A percentile compares a stretch with the other conserved stretches of the same genome.
These are phyloP conservation scores for Cadophora sp. DNA, from an alignment of 2,329 filamentous ascomycete species.

Conservation along the genomic window DNA sequence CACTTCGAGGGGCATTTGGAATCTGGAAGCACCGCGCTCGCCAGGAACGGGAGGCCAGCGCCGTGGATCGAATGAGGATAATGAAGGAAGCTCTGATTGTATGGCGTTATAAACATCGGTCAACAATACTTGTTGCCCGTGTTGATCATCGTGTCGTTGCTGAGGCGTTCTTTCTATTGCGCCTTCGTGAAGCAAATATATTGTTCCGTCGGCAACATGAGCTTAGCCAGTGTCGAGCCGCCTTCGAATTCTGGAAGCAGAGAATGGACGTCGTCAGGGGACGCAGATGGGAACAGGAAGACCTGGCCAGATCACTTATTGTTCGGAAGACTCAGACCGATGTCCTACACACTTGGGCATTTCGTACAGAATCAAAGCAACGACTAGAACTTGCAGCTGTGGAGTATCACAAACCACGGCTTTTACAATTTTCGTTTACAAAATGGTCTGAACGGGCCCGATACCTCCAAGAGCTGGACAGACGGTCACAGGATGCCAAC, in stretches of 20 bases:
- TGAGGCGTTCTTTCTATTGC: constrained; percentile 62
- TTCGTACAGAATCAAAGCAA: constrained; percentile 30
- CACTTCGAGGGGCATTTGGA: constrained; percentile 53
- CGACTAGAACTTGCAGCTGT: constrained; percentile 34
- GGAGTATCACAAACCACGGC: constrained; percentile 32
- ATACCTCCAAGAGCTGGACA: constrained; percentile 36
- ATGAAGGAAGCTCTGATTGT: constrained; percentile 62
- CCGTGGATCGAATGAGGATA: constrained; percentile 57
- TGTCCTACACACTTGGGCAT: constrained; percentile 38
- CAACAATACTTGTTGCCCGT: constrained; percentile 55
- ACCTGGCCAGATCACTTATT: constrained; percentile 35
- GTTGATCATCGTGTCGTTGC: constrained; percentile 62
- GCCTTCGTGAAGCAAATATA: constrained; percentile 44
- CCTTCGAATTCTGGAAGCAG: constrained; percentile 48
- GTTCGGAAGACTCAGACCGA: constrained; percentile 35
- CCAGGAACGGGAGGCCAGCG: constrained; percentile 54
- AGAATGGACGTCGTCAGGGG: constrained; percentile 45
- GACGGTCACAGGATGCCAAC: constrained; percentile 38
- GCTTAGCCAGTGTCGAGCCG: constrained; percentile 31
- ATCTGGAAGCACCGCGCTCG: constrained; percentile 56
- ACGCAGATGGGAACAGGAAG: constrained; percentile 36
- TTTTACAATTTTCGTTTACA: constrained; percentile 30
- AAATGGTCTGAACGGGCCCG: constrained; percentile 34
- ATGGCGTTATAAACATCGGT: constrained; percentile 68
- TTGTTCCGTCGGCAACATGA: neutral